phyloP scores from a whole-genome alignment of 768 basidiomycete species.

The Hericium rajendrae region DNA sequence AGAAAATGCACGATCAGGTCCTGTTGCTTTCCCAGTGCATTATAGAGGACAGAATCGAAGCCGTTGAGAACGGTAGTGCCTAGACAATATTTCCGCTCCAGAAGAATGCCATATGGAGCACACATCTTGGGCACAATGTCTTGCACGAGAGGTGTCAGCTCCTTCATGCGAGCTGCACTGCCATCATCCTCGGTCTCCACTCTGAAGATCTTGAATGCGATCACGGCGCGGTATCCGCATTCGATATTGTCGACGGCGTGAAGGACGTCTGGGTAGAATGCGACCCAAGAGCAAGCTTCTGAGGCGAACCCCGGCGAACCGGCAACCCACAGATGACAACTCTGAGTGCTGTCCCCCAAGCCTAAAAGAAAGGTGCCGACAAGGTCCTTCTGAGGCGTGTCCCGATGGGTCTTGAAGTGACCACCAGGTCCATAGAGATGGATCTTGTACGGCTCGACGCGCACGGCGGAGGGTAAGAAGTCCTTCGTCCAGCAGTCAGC shows the following conservation, averaged over 20 bases:
- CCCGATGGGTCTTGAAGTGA: conserved; percentile 20
- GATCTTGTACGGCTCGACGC: conserved; percentile 25
- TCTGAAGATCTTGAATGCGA: conserved; percentile 25
- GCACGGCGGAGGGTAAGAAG: conserved; percentile 18
- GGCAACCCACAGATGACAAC: background rate
- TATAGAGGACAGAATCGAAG: conserved; percentile 15
- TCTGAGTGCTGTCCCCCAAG: conserved; percentile 17
- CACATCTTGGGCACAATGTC: conserved; percentile 6
- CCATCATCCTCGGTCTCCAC: conserved; percentile 2
- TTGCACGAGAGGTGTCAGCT: background rate
- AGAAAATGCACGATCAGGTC: conserved; percentile 13
- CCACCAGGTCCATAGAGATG: conserved; percentile 22
- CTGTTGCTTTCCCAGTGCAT: conserved; percentile 3
- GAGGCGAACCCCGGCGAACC: background rate
- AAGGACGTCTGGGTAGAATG: conserved; percentile 24
- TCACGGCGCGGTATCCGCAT: conserved; percentile 18
- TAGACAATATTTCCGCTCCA: conserved; percentile 20
- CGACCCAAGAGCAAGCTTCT: conserved; percentile 16
- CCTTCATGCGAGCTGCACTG: background rate
- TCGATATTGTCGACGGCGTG: conserved; percentile 13
- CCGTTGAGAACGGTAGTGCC: conserved; percentile 18
- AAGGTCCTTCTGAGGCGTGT: conserved; percentile 20
- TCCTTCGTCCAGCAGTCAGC: conserved; percentile 11
- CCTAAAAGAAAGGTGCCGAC: conserved; percentile 26
- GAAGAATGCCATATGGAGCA: conserved; percentile 18